phyloP scores from a whole-genome alignment of 306 rosid genomes.

The Quercus parvula region DNA sequence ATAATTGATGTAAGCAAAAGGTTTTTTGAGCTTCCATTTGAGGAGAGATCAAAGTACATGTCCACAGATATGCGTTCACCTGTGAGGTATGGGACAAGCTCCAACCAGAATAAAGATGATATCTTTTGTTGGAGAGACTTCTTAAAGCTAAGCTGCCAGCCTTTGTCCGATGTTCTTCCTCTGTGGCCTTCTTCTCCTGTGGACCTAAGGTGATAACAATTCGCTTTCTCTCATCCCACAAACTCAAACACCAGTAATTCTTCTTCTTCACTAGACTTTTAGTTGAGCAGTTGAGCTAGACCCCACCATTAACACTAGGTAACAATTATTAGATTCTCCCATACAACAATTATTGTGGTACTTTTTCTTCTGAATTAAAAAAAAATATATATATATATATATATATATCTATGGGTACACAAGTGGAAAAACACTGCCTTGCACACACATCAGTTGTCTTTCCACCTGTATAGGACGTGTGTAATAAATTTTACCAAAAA shows the following conservation, averaged over 20 bases:
- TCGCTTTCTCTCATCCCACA: background rate
- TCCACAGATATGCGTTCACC: conserved; percentile 53
- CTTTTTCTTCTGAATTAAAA: too few species aligned
- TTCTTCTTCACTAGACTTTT: background rate
- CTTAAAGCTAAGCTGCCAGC: conserved; percentile 68
- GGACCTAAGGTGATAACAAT: conserved; percentile 47
- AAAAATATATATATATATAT: too few species aligned
- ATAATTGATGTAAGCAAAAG: conserved; percentile 55
- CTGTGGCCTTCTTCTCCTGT: conserved; percentile 77
- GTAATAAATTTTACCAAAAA: too few species aligned
- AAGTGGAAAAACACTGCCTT: too few species aligned
- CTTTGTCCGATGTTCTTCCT: conserved; percentile 52
- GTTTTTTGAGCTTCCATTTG: conserved; percentile 72
- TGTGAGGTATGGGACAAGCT: conserved; percentile 82
- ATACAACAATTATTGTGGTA: too few species aligned
- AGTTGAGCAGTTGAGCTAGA: background rate
- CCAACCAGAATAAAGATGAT: conserved; percentile 59
- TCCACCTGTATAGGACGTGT: too few species aligned
- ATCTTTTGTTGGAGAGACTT: conserved; percentile 89
- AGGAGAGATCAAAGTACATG: conserved; percentile 78
- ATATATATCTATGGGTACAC: too few species aligned
- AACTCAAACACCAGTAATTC: background rate
- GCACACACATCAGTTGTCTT: too few species aligned
- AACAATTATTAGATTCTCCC: too few species aligned
- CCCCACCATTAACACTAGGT: too few species aligned